Conservation (phyloP, 2,329 filamentous ascomycete species). For the Akanthomyces lecanii region DNA sequence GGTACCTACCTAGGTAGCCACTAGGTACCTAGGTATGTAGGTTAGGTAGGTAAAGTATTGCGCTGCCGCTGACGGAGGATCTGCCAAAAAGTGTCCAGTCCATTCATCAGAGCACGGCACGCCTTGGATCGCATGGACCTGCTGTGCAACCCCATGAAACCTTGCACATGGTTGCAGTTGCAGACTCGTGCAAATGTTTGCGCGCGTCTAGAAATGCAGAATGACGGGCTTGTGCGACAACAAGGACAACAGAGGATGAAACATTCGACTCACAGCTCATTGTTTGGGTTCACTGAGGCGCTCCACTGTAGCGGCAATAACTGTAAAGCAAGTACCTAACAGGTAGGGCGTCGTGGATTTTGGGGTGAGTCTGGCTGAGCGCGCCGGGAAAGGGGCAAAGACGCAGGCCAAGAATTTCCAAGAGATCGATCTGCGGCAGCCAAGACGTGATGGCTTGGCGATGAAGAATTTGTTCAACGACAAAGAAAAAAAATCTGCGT, state of each 20-base stretch:
- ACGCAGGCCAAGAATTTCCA: slow-evolving; percentile 10
- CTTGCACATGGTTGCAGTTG: neutral
- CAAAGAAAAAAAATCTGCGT: neutral
- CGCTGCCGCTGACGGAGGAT: too few species aligned
- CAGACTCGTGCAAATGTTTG: neutral
- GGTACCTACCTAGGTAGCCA: too few species aligned
- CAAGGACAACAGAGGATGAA: neutral
- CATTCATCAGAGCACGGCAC: neutral
- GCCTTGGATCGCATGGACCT: neutral
- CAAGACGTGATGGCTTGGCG: slow-evolving; percentile 1
- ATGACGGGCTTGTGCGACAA: neutral
- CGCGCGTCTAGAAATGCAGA: neutral
- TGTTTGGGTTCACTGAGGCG: slow-evolving; percentile 5
- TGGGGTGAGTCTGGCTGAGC: neutral
- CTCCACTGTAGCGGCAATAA: slow-evolving; percentile 4
- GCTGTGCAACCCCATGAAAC: neutral
- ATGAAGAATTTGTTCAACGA: neutral
- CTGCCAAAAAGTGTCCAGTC: too few species aligned
- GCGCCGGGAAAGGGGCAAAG: neutral
- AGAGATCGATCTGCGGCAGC: slow-evolving; percentile 5
- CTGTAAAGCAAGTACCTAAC: neutral
- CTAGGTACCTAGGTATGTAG: too few species aligned
- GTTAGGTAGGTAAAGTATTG: too few species aligned
- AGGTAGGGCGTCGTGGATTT: neutral
- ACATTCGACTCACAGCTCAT: slow-evolving; percentile 14